A percentile compares a stretch with the other conserved stretches of the same genome.
Evolutionary conservation across 495 filamentous ascomycete species (phyloP).

Genomic region (Wilcoxina mikolae): DNA sequence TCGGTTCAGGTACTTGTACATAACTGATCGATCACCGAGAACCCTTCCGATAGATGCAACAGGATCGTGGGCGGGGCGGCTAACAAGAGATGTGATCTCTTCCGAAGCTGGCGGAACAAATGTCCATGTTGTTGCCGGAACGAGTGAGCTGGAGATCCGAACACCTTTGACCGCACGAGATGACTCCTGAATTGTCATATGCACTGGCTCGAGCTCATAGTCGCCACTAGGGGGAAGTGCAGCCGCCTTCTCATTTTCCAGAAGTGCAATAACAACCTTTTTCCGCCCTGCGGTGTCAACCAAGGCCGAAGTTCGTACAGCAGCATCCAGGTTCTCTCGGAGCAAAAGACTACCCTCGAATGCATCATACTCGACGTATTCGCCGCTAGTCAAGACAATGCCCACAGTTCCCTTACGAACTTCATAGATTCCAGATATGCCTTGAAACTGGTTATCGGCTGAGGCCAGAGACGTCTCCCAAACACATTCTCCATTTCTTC

Average conservation of each 20-base stretch:
- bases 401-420: constrained; percentile 28
- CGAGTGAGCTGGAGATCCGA: constrained; percentile 35
- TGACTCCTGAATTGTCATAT: constrained; percentile 1
- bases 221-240: constrained; percentile 11
- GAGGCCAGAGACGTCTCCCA: constrained; percentile 52
- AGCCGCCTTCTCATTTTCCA: constrained; percentile 16
- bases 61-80: constrained; percentile 62
- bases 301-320: constrained; percentile 35
- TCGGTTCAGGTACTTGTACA: constrained; percentile 93
- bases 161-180: constrained; percentile 41
- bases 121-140: constrained; percentile 49
- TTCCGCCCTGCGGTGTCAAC: constrained; percentile 33
- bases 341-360: constrained; percentile 29
- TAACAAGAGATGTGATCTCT: constrained; percentile 48
- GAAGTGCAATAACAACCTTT: constrained; percentile 20
- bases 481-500: constrained; percentile 54
- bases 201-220: background rate
- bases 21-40: constrained; percentile 73
- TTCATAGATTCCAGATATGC: constrained; percentile 35
- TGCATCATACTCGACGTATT: constrained; percentile 27
- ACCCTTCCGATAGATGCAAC: constrained; percentile 91
- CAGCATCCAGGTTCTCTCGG: constrained; percentile 9
- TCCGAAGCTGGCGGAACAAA: constrained; percentile 57
- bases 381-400: constrained; percentile 27
- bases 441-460: constrained; percentile 43